Percentiles rank a stretch among this genome's conserved stretches.
Evolutionary conservation across 2,329 filamentous ascomycete genomes (phyloP).

Genomic region (Alternaria alternata): DNA sequence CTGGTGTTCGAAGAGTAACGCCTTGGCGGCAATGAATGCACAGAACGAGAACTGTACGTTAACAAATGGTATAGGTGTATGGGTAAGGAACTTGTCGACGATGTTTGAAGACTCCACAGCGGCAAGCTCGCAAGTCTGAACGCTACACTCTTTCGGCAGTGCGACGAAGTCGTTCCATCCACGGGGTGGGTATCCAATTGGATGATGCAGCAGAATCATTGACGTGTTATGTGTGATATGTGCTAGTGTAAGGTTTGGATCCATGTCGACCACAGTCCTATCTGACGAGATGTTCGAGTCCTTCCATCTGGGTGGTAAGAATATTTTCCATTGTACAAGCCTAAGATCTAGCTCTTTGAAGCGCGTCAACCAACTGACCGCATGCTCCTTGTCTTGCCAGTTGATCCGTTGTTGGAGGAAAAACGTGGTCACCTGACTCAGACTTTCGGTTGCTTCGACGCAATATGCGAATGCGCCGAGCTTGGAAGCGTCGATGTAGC

Average conservation of each 20-base stretch:
- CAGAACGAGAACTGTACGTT: conserved; percentile 48
- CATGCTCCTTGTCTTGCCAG: conserved; percentile 47
- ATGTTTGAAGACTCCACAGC: conserved; percentile 46
- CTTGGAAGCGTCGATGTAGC: conserved; percentile 47
- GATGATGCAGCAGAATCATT: conserved; percentile 46
- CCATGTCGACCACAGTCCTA: conserved; percentile 41
- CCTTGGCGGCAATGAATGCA: conserved; percentile 44
- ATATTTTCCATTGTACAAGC: conserved; percentile 47
- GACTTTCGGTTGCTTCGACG: conserved; percentile 44
- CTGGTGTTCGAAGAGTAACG: conserved; percentile 40
- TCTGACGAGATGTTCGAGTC: conserved; percentile 45
- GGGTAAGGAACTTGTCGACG: conserved; percentile 42
- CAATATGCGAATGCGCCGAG: conserved; percentile 47
- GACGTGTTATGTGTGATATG: conserved; percentile 49
- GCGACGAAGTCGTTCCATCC: conserved; percentile 45
- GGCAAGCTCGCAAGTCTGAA: conserved; percentile 45
- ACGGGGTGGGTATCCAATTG: conserved; percentile 41
- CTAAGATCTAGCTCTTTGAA: conserved; percentile 48
- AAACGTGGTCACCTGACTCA: conserved; percentile 47
- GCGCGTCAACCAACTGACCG: conserved; percentile 44
- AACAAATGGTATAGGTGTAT: conserved; percentile 43
- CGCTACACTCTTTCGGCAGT: conserved; percentile 44
- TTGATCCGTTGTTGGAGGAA: conserved; percentile 47
- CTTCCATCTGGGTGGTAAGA: conserved; percentile 45
- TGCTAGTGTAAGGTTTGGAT: conserved; percentile 46